Evolutionary conservation across 176 grass and related monocot genomes (phyloP), one percentile per base, ranked within the genome.

Genomic region (Triticum urartu): DNA sequence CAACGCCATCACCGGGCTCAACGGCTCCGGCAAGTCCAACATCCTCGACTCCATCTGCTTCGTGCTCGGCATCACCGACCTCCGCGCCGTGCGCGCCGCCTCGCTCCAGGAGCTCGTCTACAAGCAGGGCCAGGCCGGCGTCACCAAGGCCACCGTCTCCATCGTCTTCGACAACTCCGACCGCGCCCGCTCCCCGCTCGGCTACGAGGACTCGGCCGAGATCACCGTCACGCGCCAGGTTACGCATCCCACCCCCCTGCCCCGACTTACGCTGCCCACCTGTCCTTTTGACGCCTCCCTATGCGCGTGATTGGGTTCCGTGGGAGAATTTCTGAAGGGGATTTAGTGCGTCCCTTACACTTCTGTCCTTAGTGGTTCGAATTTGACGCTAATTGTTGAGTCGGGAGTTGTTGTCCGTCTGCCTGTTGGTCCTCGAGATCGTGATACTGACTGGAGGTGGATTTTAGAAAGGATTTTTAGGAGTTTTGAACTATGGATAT

Each of bases 41-140:
- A 99, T 96, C 87, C 97, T 99, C 67, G 97, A 99, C 74, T 96
- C 97, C 70, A 96, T 99, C 85, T 99, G 92, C 83, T 96, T 99
- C 88, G 90, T 99, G 81, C 92, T 96, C 21, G 94, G 97, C 70
- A 99, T 99, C 90, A 99, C 93, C 36, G 93, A 99, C 45, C 97
- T 96, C 71, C 94, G 92, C 86, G 88, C 96, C 79, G 97, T 96
- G 61, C 90, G 92, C 26, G 94, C 90, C 20, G 87, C 89, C 52
- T 96, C 91, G 24, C 94, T 99, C 7, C 92, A 99, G 92, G 97
- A 99, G 86, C 90, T 99, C 79, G 89, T 99, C 76, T 99, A 99
- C 89, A 99, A 99, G 90, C 97, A 96, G 92, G 94, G 97, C 20
- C 97, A 99, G 86, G 97, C 97, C 15, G 97, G 97, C 42, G 91